Evolutionary conservation across 2,329 filamentous ascomycete species (phyloP), one percentile per base, ranked within the genome.

Genomic region (Coniochaeta sp.): DNA sequence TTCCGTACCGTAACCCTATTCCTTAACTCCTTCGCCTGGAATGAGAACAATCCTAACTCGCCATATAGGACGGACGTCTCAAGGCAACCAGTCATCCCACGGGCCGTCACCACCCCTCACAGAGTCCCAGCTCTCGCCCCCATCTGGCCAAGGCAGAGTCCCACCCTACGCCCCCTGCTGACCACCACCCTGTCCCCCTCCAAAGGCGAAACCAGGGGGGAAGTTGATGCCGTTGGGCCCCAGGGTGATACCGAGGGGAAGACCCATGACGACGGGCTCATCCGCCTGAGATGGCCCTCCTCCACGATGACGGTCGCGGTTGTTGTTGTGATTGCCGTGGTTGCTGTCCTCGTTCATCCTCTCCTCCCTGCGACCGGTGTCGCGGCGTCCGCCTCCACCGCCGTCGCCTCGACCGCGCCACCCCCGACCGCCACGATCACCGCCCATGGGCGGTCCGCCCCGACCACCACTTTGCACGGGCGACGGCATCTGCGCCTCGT

Each of bases 151-250:
- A 7, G 27, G 27, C 12, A 30, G 6, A 30, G 12, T 30, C 27
- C 27, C 20, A 42, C 18, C 12, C 22, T 42, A 42, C 38, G n/a
- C 10, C 24, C 45, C 45, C 16, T 48, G 28, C 26, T 32, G 30
- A n/a, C 45, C 45, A 14, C 18, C 38, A 3, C 20, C 38, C 20
- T 42, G 38, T 12, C 38, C 27, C 27, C 27, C n/a, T n/a, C n/a
- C 38, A 49, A 75, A 75, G 3, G 61, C 56, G 50, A 74, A 74
- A 18, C 73, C 74, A 2, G 73, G 68, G 3, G 74, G 73, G 55
- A 74, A 75, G 54, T 75, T 69, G 5, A 78, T 74, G n/a, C 74
- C 74, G 57, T 76, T 77, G 4, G 70, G 64, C 3, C 73, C 69
- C 24, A 72, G 67, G 38, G 67, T 61, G 42, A 77, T 67, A 27